Percentiles rank a stretch among this genome's conserved stretches.
Evolutionary conservation across 2,329 filamentous ascomycete genomes (phyloP).

Genomic region (Talaromyces funiculosus): DNA sequence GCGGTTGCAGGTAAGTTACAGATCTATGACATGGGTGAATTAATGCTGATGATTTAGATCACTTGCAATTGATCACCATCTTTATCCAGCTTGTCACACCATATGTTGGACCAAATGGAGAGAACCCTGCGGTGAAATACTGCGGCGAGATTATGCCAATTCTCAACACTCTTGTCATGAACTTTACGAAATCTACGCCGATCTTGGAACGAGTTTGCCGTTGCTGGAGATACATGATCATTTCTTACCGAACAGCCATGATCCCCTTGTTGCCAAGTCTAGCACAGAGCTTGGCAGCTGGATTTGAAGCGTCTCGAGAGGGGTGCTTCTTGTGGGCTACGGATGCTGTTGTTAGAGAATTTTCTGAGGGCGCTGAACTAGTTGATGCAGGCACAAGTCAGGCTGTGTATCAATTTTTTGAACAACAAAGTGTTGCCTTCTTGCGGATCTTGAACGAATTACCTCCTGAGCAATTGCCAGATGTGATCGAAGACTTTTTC

Average conservation of each 20-base stretch:
- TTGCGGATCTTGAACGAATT: slow-evolving; percentile 83
- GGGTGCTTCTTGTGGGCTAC: slow-evolving; percentile 99
- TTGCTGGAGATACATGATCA: slow-evolving; percentile 95
- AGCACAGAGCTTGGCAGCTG: slow-evolving; percentile 79
- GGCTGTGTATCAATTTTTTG: slow-evolving; percentile 90
- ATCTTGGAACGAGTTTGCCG: slow-evolving; percentile 91
- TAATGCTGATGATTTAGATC: slow-evolving; percentile 51
- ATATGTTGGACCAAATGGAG: slow-evolving; percentile 62
- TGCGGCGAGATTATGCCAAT: slow-evolving; percentile 91
- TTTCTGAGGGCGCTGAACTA: slow-evolving; percentile 81
- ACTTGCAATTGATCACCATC: slow-evolving; percentile 83
- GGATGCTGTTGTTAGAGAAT: slow-evolving; percentile 88
- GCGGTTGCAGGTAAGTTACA: slow-evolving; percentile 65
- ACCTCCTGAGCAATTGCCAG: slow-evolving; percentile 68
- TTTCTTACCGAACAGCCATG: slow-evolving; percentile 88
- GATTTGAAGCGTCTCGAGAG: slow-evolving; percentile 80
- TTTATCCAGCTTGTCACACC: slow-evolving; percentile 78
- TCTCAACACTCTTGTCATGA: slow-evolving; percentile 77
- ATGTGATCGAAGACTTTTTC: slow-evolving; percentile 95
- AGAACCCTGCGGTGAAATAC: slow-evolving; percentile 91
- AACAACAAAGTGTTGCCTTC: slow-evolving; percentile 85
- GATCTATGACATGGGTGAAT: neutral
- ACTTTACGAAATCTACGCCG: slow-evolving; percentile 76
- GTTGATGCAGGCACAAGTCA: slow-evolving; percentile 76
- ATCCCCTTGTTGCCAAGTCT: slow-evolving; percentile 75